Base-by-base conservation (phyloP, 2,329 filamentous ascomycete genomes). In the Aspergillus terreus region DNA sequence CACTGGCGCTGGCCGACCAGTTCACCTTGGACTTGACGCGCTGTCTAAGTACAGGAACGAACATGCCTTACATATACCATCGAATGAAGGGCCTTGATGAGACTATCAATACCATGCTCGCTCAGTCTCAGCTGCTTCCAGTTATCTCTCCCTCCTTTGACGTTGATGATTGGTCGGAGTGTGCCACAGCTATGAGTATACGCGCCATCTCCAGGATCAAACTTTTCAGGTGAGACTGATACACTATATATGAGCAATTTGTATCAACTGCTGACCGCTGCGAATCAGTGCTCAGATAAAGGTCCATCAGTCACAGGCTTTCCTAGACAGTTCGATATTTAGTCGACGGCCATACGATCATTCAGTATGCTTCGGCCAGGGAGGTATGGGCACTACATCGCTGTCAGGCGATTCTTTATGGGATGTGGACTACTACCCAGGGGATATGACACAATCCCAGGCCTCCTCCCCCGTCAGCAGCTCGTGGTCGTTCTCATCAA, bases 301-400 rank as follows among this genome's bases (percentile, higher is more conserved):
- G 59, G 63, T 70, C 1, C 73, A 76, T 51, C 71, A 74, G 17
- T 76, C 75, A 49, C 63, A 71, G 40, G 74, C 74, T 12, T 76
- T 76, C 52, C 71, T 68, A 15, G 73, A 76, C 49, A 71, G 74
- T 10, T 72, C 74, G 1, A 68, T 76, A 11, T 76, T 76, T 54
- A 67, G 73, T 17, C 72, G 74, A 50, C 68, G 66, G 35, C 73
- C 76, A 49, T 76, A 73, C 56, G 74, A 76, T 51, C 63, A 76
- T 38, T 48, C 47, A 17, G 57, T 9, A 50, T 53, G 14, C 48
- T 51, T 14, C 56, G 61, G 56, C 15, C 62, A 60, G 6, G 57
- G 61, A 14, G 66, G 55, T 32, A 46, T 71, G 40, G n/a, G 40
- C 40, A 14, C 5, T 38, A 12, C 40, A 17, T 42, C 6, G 1